Base-by-base conservation (phyloP, 805 yeast genomes). In the Saccharomycopsis oosterbeekiorum region DNA sequence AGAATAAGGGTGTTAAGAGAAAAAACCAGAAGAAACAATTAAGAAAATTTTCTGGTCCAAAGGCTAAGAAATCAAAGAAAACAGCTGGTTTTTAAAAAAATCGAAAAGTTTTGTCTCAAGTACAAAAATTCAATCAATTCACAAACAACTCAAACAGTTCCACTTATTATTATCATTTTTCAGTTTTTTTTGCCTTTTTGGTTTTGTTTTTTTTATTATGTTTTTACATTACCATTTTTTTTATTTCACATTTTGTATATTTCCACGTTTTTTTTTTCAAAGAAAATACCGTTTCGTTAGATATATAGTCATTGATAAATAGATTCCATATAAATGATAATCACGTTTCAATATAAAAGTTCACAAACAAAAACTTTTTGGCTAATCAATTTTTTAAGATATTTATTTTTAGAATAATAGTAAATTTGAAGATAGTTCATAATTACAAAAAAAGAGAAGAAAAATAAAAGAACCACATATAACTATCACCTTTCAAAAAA, bases 1-100 rank as follows among this genome's bases (percentile, higher is more conserved):
- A 88, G 43, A 87, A 88, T 73, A 93, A 88, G 75, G 93, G 94
- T 60, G 82, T 85, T 68, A 85, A 85, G 73, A 80, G 88, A 66
- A 88, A 87, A 71, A 80, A 88, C 60, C 89, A 84, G 72, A 82
- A 81, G 59, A 86, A 83, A 73, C 84, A 84, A 76, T 75, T 79
- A 66, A 82, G 82, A 71, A 83, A 84, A 69, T 85, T 84, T 41
- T 57, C 59, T 12, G 65, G 65, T 6, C 62, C 60, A 12, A n/a
- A 55, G 14, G 65, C 65, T 15, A 63, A 63, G 60, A 61, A 58
- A 37, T 36, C 51, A 6, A 63, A 63, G 58, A 63, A 60, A 59
- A 43, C 59, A 14, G 65, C 65, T 12, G 65, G 65, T 1, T 63
- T 63, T 39, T 63, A 51, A 19, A 54, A 4, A 10, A 43, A 4